Percentiles rank a stretch among this genome's conserved stretches.
Evolutionary conservation across 2,329 filamentous ascomycete species (phyloP).

Genomic region (Sarocladium strictum): DNA sequence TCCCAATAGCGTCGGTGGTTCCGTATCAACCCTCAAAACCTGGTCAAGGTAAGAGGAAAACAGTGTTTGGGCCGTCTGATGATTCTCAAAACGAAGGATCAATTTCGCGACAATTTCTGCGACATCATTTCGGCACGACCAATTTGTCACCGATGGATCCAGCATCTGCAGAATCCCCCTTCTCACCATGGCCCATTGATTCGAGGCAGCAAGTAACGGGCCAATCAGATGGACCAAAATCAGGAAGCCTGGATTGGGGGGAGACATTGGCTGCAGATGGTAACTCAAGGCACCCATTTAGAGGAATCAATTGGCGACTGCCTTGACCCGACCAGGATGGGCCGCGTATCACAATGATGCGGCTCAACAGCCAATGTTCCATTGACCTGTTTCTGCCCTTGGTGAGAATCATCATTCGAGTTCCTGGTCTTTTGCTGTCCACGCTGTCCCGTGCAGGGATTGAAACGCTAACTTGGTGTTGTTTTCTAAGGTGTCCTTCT

Average conservation of each 20-base stretch:
- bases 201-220: neutral
- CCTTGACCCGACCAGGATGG: neutral
- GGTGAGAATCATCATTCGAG: neutral
- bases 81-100: neutral
- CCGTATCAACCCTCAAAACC: neutral
- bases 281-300: conserved; percentile 8
- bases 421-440: neutral
- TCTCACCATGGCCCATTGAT: neutral
- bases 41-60: neutral
- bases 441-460: too few species aligned
- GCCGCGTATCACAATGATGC: conserved; percentile 7
- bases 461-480: neutral
- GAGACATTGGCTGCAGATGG: conserved; percentile 2
- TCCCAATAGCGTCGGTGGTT: neutral
- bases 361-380: neutral
- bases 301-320: conserved; percentile 3
- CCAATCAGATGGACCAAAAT: conserved; percentile 1
- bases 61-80: neutral
- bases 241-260: conserved; percentile 4
- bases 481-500: neutral
- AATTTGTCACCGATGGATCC: neutral
- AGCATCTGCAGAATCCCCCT: neutral
- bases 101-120: neutral
- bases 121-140: neutral
- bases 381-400: neutral